A percentile compares a stretch with the other conserved stretches of the same genome.
phyloP scores from a whole-genome alignment of 768 basidiomycete species.

The Chiua virens region DNA sequence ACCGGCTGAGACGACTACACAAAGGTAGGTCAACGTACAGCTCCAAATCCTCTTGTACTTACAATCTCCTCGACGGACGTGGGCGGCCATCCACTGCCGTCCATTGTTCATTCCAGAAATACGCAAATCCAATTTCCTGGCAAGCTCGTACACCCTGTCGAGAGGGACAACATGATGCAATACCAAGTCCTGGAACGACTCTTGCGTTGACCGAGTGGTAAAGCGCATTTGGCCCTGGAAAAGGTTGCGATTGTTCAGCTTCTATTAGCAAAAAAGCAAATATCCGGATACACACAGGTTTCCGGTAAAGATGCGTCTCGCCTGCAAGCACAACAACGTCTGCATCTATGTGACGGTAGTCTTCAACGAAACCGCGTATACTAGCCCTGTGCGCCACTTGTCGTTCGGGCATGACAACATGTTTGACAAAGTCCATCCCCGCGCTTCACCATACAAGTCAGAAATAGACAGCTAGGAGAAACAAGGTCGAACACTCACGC shows the following conservation, averaged over 20 bases:
- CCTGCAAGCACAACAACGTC: conserved; percentile 41
- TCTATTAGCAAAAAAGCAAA: neutral
- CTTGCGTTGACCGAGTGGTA: conserved; percentile 16
- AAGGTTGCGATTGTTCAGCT: neutral
- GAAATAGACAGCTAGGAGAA: neutral
- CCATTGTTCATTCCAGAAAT: conserved; percentile 25
- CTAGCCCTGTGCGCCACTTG: conserved; percentile 33
- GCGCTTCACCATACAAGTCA: conserved; percentile 23
- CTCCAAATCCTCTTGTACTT: conserved; percentile 1
- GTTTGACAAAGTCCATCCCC: conserved; percentile 41
- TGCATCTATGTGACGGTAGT: conserved; percentile 32
- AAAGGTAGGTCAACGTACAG: neutral
- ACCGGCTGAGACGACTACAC: conserved; percentile 24
- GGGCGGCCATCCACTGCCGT: conserved; percentile 38
- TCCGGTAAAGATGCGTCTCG: conserved; percentile 35
- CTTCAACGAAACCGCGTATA: conserved; percentile 40
- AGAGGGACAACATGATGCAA: conserved; percentile 24
- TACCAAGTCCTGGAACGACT: conserved; percentile 24
- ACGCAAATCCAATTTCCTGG: conserved; percentile 22
- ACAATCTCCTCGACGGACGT: conserved; percentile 42
- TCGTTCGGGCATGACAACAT: conserved; percentile 34
- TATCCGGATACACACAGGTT: conserved; percentile 16
- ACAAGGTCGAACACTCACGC: conserved; percentile 32
- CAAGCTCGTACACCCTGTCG: conserved; percentile 25
- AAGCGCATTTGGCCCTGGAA: conserved; percentile 28